phyloP scores from a whole-genome alignment of 1,139 yeast species.

The Kazachstania sp. region DNA sequence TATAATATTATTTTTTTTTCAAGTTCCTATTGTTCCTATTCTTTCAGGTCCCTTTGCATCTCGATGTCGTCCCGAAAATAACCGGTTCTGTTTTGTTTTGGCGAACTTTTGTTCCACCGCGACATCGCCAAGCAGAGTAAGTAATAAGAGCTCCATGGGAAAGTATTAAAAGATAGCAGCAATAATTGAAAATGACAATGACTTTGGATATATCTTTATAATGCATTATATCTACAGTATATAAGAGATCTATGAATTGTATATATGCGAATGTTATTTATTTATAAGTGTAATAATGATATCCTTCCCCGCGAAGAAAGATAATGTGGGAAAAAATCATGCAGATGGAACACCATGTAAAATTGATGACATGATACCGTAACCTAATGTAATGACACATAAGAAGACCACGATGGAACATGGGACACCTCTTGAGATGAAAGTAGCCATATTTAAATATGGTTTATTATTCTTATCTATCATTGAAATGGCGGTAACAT shows the following conservation, averaged over 20 bases:
- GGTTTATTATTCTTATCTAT: conserved; percentile 63
- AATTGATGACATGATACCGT: conserved; percentile 48
- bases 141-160: no score
- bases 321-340: background rate
- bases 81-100: no score
- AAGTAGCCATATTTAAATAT: conserved; percentile 54
- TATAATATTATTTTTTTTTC: no score
- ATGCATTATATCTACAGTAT: background rate
- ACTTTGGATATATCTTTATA: background rate
- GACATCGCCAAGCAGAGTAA: no score
- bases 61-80: no score
- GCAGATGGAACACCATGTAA: conserved; percentile 9
- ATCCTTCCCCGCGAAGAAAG: background rate
- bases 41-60: no score
- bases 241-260: background rate
- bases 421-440: conserved; percentile 66
- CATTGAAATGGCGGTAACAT: conserved; percentile 72
- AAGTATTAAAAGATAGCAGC: no score
- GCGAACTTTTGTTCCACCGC: no score
- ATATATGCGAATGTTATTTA: background rate
- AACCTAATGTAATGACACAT: conserved; percentile 55
- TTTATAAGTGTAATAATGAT: background rate
- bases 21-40: no score
- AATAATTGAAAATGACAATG: no score
- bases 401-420: conserved; percentile 49